phyloP scores from a whole-genome alignment of 2,329 filamentous ascomycete species.

The Metarhizium album region DNA sequence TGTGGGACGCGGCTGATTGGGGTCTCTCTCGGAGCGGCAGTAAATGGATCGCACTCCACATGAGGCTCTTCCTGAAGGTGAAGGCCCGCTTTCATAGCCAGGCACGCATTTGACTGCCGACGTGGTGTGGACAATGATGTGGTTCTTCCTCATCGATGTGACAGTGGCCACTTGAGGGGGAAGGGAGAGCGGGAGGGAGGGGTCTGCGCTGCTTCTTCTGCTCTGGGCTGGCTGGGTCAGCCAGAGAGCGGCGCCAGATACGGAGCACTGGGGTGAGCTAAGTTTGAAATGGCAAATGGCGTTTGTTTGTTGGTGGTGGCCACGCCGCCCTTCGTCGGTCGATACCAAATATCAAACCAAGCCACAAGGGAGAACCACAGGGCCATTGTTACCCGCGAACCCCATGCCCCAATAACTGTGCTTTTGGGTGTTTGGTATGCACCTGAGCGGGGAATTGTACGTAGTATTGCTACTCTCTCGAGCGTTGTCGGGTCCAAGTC shows the following conservation, averaged over 20 bases:
- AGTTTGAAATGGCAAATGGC: neutral
- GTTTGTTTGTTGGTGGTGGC: neutral
- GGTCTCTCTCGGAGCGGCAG: conserved; percentile 5
- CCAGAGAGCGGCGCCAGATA: neutral
- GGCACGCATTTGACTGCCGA: conserved; percentile 9
- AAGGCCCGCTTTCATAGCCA: conserved; percentile 9
- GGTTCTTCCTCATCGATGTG: conserved; percentile 6
- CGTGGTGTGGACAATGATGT: conserved; percentile 7
- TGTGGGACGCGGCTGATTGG: conserved; percentile 9
- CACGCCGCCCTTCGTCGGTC: too few relatives aligned
- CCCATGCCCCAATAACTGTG: too few relatives aligned
- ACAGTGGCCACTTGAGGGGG: conserved; percentile 4
- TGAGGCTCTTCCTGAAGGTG: conserved; percentile 13
- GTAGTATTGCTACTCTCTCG: neutral
- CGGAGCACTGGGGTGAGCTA: neutral
- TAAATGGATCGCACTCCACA: conserved; percentile 12
- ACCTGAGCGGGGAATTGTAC: too few relatives aligned
- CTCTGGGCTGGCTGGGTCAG: neutral
- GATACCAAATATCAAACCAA: too few relatives aligned
- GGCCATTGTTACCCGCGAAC: conserved; percentile 1
- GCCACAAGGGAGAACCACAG: neutral
- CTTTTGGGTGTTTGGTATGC: too few relatives aligned
- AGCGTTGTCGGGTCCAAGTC: too few relatives aligned
- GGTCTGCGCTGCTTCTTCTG: neutral
- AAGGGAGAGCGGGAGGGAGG: too few relatives aligned